Conservation (phyloP, 768 basidiomycete species). For the Leucogyrophana mollusca region DNA sequence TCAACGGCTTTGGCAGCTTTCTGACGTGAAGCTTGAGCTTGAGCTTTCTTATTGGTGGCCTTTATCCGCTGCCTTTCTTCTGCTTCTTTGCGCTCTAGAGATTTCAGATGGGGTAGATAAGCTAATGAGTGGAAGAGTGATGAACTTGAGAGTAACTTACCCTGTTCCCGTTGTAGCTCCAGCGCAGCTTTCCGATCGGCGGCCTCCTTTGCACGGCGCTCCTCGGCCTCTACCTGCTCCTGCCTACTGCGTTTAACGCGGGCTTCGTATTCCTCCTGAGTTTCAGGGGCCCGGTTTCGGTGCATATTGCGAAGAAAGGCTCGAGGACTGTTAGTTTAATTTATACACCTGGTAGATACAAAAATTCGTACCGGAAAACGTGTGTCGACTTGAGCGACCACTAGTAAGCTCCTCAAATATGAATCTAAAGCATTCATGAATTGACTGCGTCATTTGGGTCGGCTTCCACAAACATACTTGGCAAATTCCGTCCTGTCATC, state of each 20-base stretch:
- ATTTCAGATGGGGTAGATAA: too few relatives aligned
- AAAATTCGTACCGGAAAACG: slow-evolving; percentile 7
- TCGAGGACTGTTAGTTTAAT: slow-evolving; percentile 12
- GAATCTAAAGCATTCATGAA: slow-evolving; percentile 33
- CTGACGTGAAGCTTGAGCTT: slow-evolving; percentile 46
- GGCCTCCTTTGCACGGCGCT: slow-evolving; percentile 50
- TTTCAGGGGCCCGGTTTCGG: slow-evolving; percentile 35
- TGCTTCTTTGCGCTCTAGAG: slow-evolving; percentile 56
- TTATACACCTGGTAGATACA: slow-evolving; percentile 3
- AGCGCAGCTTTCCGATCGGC: slow-evolving; percentile 44
- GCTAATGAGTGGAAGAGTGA: slow-evolving; percentile 10
- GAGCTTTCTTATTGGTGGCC: slow-evolving; percentile 51
- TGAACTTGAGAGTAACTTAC: slow-evolving; percentile 29
- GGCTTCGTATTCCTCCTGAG: slow-evolving; percentile 49
- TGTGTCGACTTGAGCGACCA: slow-evolving; percentile 30
- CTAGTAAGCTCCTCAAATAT: slow-evolving; percentile 47
- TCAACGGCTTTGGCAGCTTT: slow-evolving; percentile 48
- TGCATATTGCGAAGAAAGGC: slow-evolving; percentile 20
- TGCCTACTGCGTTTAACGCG: slow-evolving; percentile 50
- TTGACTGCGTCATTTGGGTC: slow-evolving; percentile 5
- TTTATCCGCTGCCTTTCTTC: slow-evolving; percentile 59
- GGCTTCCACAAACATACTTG: slow-evolving; percentile 34
- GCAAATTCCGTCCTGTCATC: slow-evolving; percentile 40
- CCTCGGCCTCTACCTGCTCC: slow-evolving; percentile 54
- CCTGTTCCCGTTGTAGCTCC: slow-evolving; percentile 49